Evolutionary conservation across 1,139 yeast species (phyloP).

Genomic region (Yamadazyma spencermartinsiae): DNA sequence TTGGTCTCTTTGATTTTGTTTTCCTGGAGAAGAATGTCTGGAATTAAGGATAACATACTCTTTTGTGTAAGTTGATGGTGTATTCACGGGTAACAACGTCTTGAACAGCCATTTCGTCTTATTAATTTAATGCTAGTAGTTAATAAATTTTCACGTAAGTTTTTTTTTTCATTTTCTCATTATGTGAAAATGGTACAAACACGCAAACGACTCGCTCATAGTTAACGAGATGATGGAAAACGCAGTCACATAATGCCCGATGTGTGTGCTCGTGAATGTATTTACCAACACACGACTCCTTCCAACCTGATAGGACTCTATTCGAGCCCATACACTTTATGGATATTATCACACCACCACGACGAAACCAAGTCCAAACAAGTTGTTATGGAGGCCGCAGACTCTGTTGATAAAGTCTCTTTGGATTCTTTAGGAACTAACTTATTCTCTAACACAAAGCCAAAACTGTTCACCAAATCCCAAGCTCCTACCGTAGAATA

Average conservation of each 20-base stretch:
- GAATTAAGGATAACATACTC: constrained; percentile 66
- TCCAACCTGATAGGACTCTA: constrained; percentile 5
- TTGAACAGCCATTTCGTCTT: constrained; percentile 80
- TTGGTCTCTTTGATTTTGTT: no score
- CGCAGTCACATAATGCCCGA: constrained; percentile 1
- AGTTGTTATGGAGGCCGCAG: constrained; percentile 8
- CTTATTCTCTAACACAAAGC: constrained; percentile 15
- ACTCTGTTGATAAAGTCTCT: no score
- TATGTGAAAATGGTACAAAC: constrained; percentile 2
- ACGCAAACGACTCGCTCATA: neutral
- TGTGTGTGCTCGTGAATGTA: no score
- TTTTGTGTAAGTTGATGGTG: constrained; percentile 99
- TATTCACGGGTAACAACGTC: constrained; percentile 99
- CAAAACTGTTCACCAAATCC: constrained; percentile 28
- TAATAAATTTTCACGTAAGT: constrained; percentile 5
- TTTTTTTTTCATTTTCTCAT: constrained; percentile 13
- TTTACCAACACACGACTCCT: neutral
- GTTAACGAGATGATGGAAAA: constrained; percentile 1
- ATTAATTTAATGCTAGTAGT: constrained; percentile 16
- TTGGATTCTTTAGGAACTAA: constrained; percentile 3
- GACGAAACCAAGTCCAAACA: constrained; percentile 9
- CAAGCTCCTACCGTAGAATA: constrained; percentile 35
- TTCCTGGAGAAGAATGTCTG: no score
- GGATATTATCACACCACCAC: constrained; percentile 21
- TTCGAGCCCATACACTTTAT: constrained; percentile 28